Base-by-base conservation (phyloP, 2,329 filamentous ascomycete genomes). In the Colletotrichum higginsianum region DNA sequence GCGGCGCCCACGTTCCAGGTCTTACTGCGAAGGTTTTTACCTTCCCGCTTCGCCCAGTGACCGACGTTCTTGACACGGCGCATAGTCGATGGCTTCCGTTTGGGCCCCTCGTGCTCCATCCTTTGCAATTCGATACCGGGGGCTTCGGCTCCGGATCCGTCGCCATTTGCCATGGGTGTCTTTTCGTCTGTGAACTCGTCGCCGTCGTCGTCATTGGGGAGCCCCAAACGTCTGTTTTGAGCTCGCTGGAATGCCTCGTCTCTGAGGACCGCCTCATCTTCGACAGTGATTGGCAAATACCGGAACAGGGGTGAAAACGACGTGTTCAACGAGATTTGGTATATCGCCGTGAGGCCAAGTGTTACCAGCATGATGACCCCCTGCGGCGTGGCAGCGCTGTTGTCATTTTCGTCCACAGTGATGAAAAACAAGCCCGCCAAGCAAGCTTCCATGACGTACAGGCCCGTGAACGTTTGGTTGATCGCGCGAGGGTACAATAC, bases 401-500 rank as follows among this genome's bases (percentile, higher is more conserved):
- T 78, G 0, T 84, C 84, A 0, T 88, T 56, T 1, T 88, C 84
- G 71, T 95, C 87, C 4, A 92, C 89, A 3, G 92, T 90, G 26
- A 98, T 86, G 82, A 98, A 95, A 83, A 98, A 98, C 26, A 98
- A 86, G 46, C 95, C 96, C 55, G 98, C 92, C 67, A 98, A 86
- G 76, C 92, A 95, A 2, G 98, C 85, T 78, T 98, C 95, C 92
- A 99, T 96, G 73, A 98, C 90, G 77, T 99, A 99, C 0, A 99
- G 84, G 0, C 96, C 96, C 0, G 94, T 96, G 78, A 99, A 98
- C 0, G 96, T 93, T 79, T 98, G 96, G 78, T 98, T 98, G 82
- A 98, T 93, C 0, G 96, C 96, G 46, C 92, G 90, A 0, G 96
- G 96, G 77, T 98, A 99, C 62, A 98, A 85, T 1, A 98, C 88